phyloP scores from a whole-genome alignment of 2,329 filamentous ascomycete species.

The Scedosporium aurantiacum region DNA sequence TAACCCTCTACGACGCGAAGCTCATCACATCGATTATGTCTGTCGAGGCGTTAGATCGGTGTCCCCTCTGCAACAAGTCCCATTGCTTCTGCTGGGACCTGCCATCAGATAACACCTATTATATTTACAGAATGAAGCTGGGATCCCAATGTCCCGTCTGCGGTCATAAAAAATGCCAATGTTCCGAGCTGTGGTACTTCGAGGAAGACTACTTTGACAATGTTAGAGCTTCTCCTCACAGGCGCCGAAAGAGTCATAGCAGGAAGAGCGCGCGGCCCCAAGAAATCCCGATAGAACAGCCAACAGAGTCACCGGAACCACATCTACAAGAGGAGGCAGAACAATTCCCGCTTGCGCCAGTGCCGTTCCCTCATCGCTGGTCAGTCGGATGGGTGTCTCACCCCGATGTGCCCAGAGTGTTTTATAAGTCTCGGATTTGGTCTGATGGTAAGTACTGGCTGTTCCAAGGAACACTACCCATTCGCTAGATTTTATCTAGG shows the following conservation, averaged over 20 bases:
- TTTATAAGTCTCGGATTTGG: neutral
- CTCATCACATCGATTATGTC: neutral
- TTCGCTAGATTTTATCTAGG: neutral
- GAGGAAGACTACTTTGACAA: neutral
- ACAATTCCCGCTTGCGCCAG: neutral
- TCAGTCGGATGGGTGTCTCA: neutral
- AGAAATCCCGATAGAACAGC: neutral
- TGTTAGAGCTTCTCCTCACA: neutral
- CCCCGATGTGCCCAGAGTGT: neutral
- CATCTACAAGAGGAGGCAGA: neutral
- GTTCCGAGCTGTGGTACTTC: neutral
- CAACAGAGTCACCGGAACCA: neutral
- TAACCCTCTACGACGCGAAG: neutral
- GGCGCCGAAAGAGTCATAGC: neutral
- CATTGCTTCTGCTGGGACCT: neutral
- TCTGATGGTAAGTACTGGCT: neutral
- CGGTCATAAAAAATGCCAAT: neutral
- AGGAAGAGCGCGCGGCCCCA: neutral
- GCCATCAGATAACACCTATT: neutral
- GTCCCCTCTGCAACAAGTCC: neutral
- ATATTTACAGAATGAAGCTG: neutral
- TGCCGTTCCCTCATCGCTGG: neutral
- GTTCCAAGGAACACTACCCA: no score
- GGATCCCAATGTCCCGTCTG: neutral
- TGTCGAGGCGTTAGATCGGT: neutral